These are phyloP conservation scores for Chenopodium album DNA, from an alignment of 148 eudicot species.

Conservation along the genomic window DNA sequence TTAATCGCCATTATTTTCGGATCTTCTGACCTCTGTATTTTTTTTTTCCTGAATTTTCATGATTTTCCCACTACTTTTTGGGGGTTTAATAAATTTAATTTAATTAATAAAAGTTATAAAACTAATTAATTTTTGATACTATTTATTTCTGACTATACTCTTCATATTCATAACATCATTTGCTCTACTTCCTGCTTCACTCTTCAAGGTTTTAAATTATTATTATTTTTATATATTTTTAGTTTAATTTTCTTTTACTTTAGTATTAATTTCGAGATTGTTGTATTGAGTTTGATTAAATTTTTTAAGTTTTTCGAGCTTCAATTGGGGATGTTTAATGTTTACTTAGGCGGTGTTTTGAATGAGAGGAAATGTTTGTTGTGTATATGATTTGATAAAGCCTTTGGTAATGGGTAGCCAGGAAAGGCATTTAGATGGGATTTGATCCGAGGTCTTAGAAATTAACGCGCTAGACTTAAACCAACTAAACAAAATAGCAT, in stretches of 20 bases:
- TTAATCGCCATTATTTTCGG: constrained; percentile 40
- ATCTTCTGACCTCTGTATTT: constrained; percentile 44
- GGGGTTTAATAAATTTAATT: background rate
- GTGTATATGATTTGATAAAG: constrained; percentile 1
- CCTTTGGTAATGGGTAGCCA: background rate
- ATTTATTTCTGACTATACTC: background rate
- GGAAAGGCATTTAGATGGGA: no score
- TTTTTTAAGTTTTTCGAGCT: background rate
- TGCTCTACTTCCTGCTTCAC: background rate
- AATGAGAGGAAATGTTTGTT: background rate
- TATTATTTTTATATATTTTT: background rate
- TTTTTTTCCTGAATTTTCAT: background rate
- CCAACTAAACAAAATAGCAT: no score
- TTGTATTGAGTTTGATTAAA: constrained; percentile 16
- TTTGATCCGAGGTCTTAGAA: no score
- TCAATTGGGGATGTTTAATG: background rate
- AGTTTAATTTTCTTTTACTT: background rate
- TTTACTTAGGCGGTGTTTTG: background rate
- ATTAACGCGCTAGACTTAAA: no score
- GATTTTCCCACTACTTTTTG: constrained; percentile 18
- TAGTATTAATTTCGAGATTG: background rate
- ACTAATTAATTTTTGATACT: background rate
- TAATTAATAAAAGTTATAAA: background rate
- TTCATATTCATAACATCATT: background rate
- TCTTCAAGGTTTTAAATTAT: constrained; percentile 11